phyloP scores from a whole-genome alignment of 805 yeast genomes.

The Cyberlindnera veronae region DNA sequence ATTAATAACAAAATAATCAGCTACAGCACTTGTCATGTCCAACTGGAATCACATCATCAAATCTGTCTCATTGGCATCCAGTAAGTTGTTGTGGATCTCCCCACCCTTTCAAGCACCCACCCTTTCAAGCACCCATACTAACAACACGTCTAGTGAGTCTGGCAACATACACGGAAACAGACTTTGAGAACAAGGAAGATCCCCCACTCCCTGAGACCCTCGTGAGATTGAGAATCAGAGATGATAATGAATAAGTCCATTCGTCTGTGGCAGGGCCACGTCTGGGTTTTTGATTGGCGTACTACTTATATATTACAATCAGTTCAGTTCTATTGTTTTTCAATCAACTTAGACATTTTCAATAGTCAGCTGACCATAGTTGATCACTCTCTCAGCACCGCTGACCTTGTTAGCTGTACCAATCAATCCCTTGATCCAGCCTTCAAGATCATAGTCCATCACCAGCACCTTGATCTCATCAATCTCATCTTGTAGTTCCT shows the following conservation, averaged over 20 bases:
- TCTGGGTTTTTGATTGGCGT: background rate
- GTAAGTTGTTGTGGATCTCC: slow-evolving; percentile 17
- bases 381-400: slow-evolving; percentile 33
- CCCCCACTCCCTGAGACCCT: slow-evolving; percentile 63
- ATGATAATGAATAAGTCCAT: slow-evolving; percentile 29
- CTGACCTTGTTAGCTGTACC: slow-evolving; percentile 36
- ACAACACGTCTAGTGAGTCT: slow-evolving; percentile 29
- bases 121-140: slow-evolving; percentile 6
- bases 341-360: slow-evolving; percentile 18
- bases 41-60: slow-evolving; percentile 65
- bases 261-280: background rate
- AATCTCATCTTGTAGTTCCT: slow-evolving; percentile 22
- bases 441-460: slow-evolving; percentile 21
- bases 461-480: slow-evolving; percentile 20
- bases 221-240: slow-evolving; percentile 52
- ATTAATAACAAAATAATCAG: slow-evolving; percentile 22
- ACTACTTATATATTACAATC: background rate
- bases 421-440: slow-evolving; percentile 32
- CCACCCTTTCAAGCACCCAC: background rate
- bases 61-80: slow-evolving; percentile 56
- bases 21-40: slow-evolving; percentile 54
- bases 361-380: slow-evolving; percentile 34
- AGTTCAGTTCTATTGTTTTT: background rate
- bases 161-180: slow-evolving; percentile 36
- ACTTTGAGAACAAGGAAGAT: slow-evolving; percentile 30